phyloP scores from a whole-genome alignment of 2,329 filamentous ascomycete genomes.

The Gnomoniopsis sp. region DNA sequence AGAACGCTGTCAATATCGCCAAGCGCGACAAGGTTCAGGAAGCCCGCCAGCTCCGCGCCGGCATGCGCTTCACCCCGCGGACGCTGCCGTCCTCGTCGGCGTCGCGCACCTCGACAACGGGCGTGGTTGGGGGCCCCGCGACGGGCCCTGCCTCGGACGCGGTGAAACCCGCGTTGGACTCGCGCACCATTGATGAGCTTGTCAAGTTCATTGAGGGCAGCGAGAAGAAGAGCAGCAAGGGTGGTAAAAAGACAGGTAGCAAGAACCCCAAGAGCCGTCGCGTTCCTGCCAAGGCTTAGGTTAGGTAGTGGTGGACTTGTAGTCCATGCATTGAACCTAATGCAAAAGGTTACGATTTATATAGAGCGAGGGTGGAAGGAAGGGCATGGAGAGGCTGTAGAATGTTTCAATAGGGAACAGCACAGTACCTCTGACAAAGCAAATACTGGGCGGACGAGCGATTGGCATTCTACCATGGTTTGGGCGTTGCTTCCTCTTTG shows the following conservation, averaged over 20 bases:
- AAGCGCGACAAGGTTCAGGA: slow-evolving; percentile 89
- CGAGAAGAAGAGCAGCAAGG: slow-evolving; percentile 47
- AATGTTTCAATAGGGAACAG: no score
- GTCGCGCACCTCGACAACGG: neutral
- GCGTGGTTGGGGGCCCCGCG: slow-evolving; percentile 42
- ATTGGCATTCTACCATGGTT: neutral
- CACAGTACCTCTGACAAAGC: neutral
- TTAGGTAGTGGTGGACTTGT: no score
- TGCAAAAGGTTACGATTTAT: no score
- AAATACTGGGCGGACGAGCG: neutral
- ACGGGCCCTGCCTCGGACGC: slow-evolving; percentile 31
- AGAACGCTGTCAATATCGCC: slow-evolving; percentile 90
- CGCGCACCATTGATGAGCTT: slow-evolving; percentile 86
- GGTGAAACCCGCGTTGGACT: slow-evolving; percentile 53
- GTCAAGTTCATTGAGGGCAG: slow-evolving; percentile 89
- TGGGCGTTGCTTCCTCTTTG: neutral
- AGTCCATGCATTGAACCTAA: no score
- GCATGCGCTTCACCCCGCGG: slow-evolving; percentile 64
- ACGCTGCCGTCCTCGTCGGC: slow-evolving; percentile 47
- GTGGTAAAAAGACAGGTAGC: slow-evolving; percentile 19
- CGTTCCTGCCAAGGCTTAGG: slow-evolving; percentile 16
- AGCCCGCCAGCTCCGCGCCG: slow-evolving; percentile 67
- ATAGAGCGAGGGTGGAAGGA: no score
- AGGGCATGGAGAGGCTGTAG: no score
- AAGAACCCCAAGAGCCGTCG: slow-evolving; percentile 55